phyloP scores from a whole-genome alignment of 768 basidiomycete species.

The Leccinum fibrillosum region DNA sequence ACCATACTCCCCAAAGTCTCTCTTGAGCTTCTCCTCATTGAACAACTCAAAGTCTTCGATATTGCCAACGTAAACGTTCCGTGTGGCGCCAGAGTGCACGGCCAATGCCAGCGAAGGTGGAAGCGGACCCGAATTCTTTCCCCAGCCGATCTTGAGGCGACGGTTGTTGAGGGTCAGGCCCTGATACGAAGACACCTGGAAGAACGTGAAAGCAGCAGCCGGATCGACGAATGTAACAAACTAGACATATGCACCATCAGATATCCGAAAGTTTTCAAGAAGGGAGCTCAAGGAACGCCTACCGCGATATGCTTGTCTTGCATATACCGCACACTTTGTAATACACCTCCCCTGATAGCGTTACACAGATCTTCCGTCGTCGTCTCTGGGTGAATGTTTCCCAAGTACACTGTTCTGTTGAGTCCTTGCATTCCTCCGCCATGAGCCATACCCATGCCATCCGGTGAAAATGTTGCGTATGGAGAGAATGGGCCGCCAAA shows the following conservation, averaged over 20 bases:
- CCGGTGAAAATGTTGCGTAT: constrained; percentile 52
- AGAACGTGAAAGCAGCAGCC: constrained; percentile 89
- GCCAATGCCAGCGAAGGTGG: constrained; percentile 81
- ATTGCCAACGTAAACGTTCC: constrained; percentile 96
- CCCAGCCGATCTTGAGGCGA: constrained; percentile 96
- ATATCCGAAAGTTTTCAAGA: not conserved
- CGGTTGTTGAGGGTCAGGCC: constrained; percentile 92
- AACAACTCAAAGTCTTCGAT: constrained; percentile 95
- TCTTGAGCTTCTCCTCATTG: constrained; percentile 83
- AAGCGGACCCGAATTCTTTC: constrained; percentile 89
- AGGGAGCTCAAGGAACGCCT: constrained; percentile 30
- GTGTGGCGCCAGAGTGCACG: constrained; percentile 88
- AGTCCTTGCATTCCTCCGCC: constrained; percentile 49
- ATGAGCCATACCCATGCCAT: constrained; percentile 31
- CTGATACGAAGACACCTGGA: constrained; percentile 85
- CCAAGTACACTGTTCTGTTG: constrained; percentile 93
- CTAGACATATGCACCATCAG: constrained; percentile 35
- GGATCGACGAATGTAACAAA: constrained; percentile 97
- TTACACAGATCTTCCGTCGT: constrained; percentile 95
- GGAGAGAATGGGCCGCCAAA: constrained; percentile 39
- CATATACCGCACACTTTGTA: constrained; percentile 94
- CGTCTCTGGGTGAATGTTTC: constrained; percentile 96
- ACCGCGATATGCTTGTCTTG: constrained; percentile 97
- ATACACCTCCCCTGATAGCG: constrained; percentile 91
- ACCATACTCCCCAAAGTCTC: constrained; percentile 94